phyloP scores from a whole-genome alignment of 2,329 filamentous ascomycete species.

The Immersiporthe knoxdaviesiana region DNA sequence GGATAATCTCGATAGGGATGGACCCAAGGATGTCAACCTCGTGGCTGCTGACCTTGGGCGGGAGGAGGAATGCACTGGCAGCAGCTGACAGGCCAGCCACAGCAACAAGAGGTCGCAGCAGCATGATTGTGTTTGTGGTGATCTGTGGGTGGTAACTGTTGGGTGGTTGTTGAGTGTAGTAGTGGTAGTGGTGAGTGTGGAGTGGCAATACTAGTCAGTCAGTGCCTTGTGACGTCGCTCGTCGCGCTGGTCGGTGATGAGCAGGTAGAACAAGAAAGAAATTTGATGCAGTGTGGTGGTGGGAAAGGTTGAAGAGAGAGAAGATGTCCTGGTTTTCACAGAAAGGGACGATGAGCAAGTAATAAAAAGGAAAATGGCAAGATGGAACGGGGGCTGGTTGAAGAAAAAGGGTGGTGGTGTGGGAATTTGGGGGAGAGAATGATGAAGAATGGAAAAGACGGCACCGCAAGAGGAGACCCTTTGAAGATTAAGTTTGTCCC shows the following conservation, averaged over 20 bases:
- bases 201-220: not conserved
- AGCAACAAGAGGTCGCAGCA: conserved; percentile 49
- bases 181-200: conserved; percentile 8
- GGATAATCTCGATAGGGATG: conserved; percentile 41
- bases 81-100: conserved; percentile 44
- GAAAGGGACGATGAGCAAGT: conserved; percentile 5
- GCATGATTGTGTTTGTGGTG: conserved; percentile 32
- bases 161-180: conserved; percentile 6
- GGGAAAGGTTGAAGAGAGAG: not conserved
- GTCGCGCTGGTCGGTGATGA: not conserved
- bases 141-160: not conserved
- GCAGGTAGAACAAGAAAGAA: not conserved
- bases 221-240: not conserved
- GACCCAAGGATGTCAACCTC: conserved; percentile 48
- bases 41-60: conserved; percentile 51
- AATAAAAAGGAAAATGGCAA: not conserved
- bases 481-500: not conserved
- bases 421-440: not conserved
- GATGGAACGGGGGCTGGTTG: not conserved
- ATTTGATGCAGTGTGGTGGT: not conserved
- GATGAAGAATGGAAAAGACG: conserved; percentile 3
- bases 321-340: conserved; percentile 4
- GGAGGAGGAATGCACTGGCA: conserved; percentile 55
- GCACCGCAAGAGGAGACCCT: not conserved
- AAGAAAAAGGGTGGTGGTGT: not conserved